Evolutionary conservation across 2,329 filamentous ascomycete genomes (phyloP).

Genomic region (Fusarium abutilonis): DNA sequence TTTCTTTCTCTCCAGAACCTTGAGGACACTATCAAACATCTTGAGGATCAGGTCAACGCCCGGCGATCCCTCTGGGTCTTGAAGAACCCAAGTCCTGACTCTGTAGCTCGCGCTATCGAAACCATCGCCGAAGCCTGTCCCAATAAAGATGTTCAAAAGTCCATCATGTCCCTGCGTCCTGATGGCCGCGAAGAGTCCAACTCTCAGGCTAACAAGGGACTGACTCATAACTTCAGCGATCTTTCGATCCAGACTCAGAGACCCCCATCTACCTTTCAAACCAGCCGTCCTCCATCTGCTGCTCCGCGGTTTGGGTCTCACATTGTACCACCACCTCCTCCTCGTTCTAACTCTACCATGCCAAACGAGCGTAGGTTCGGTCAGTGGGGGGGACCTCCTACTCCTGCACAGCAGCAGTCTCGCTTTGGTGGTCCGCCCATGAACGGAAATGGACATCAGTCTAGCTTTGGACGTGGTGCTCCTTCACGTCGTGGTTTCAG

Average conservation of each 20-base stretch:
- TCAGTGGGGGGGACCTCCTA: conserved; percentile 37
- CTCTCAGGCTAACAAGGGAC: conserved; percentile 28
- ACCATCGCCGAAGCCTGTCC: conserved; percentile 46
- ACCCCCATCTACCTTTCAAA: conserved; percentile 44
- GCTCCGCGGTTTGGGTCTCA: conserved; percentile 48
- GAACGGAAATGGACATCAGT: conserved; percentile 16
- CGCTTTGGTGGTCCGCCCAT: conserved; percentile 29
- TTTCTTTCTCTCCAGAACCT: conserved; percentile 39
- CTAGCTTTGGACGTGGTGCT: conserved; percentile 35
- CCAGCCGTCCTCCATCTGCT: conserved; percentile 28
- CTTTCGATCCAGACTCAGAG: conserved; percentile 31
- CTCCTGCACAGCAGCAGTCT: conserved; percentile 31
- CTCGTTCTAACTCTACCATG: conserved; percentile 44
- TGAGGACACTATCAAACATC: conserved; percentile 48
- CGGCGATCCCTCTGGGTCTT: conserved; percentile 51
- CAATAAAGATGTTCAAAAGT: conserved; percentile 44
- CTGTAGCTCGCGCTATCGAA: conserved; percentile 48
- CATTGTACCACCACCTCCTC: conserved; percentile 42
- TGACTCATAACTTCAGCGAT: conserved; percentile 29
- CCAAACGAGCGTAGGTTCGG: conserved; percentile 41
- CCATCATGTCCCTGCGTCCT: conserved; percentile 44
- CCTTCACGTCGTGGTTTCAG: conserved; percentile 48
- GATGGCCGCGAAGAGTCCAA: conserved; percentile 19
- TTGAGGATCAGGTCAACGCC: conserved; percentile 52
- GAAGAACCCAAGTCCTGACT: conserved; percentile 48